Percentiles rank a stretch among this genome's conserved stretches.
Evolutionary conservation across 306 rosid species (phyloP).

Genomic region (Quercus robur): DNA sequence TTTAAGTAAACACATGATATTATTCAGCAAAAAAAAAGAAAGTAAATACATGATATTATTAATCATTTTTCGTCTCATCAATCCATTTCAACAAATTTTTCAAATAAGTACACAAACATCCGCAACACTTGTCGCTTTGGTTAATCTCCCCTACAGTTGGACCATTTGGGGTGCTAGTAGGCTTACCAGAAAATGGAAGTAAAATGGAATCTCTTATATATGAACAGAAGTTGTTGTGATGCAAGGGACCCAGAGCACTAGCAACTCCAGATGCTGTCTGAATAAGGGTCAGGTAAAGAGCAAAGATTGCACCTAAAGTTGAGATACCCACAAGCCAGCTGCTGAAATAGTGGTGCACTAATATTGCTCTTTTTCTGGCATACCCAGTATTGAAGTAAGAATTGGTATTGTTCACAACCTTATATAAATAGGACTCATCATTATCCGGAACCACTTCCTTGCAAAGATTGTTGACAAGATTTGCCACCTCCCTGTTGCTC

Average conservation of each 20-base stretch:
- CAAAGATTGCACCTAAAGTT: constrained; percentile 35
- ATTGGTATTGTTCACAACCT: constrained; percentile 27
- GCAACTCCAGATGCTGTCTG: constrained; percentile 23
- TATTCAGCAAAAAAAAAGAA: no score
- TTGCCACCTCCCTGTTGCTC: constrained; percentile 19
- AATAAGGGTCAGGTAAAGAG: constrained; percentile 27
- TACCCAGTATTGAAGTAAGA: neutral
- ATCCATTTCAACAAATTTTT: no score
- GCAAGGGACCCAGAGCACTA: rapidly evolving
- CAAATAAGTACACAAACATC: no score
- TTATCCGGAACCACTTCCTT: constrained; percentile 28
- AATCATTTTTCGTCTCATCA: no score
- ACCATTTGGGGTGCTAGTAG: neutral
- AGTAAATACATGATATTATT: no score
- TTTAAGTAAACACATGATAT: no score
- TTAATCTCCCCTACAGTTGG: neutral
- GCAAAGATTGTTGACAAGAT: constrained; percentile 34
- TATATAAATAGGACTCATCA: constrained; percentile 30
- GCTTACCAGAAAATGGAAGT: neutral
- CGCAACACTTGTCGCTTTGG: no score
- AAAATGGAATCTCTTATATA: neutral
- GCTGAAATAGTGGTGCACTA: constrained; percentile 36
- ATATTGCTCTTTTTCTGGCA: constrained; percentile 19
- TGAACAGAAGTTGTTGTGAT: neutral
- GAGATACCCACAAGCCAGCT: constrained; percentile 46